Base-by-base conservation (phyloP, 768 basidiomycete species). In the Sistotremastrum suecicum region DNA sequence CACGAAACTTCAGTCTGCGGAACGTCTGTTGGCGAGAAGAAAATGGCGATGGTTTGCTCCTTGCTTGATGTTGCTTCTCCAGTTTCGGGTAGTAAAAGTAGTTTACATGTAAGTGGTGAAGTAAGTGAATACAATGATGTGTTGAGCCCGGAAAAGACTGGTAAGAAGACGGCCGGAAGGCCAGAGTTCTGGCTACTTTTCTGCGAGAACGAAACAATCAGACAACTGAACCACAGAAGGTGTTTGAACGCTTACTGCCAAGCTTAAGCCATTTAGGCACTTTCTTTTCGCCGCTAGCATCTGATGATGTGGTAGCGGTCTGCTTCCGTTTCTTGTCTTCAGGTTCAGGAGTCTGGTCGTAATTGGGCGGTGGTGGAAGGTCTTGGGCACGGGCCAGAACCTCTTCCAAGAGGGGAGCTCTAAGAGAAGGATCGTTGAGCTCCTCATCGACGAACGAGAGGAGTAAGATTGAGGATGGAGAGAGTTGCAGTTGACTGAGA, bases 221-320 rank as follows among this genome's bases (percentile, higher is more conserved):
- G 20, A 20, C 20, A 20, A 20, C 20, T 20, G 20, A 20, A 20
- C 20, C 20, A 20, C 20, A 20, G 20, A 20, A 20, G 20, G 20
- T 20, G 20, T 20, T 20, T 20, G 34, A 43, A 43, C 3, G 28
- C 6, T 36, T 31, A 34, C 32, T 43, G 42, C 76, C 78, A 40
- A 80, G 55, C 59, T 84, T 87, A 30, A 89, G 54, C 86, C 83
- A 88, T 56, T 85, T 85, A 8, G 85, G 81, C 48, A 80, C 63
- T 63, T 83, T 85, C 62, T 68, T 74, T 45, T 69, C 73, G 42
- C 57, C 39, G 39, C 44, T 34, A 42, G 47, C 40, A 42, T 29
- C 20, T 42, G 29, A 34, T 32, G 50, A 42, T 29, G 34, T 50
- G 44, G 45, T 39, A 30, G 49, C 33, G 44, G 46, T 46, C 45